Conservation (phyloP, 306 rosid species). For the Elaeagnus macrophylla region DNA sequence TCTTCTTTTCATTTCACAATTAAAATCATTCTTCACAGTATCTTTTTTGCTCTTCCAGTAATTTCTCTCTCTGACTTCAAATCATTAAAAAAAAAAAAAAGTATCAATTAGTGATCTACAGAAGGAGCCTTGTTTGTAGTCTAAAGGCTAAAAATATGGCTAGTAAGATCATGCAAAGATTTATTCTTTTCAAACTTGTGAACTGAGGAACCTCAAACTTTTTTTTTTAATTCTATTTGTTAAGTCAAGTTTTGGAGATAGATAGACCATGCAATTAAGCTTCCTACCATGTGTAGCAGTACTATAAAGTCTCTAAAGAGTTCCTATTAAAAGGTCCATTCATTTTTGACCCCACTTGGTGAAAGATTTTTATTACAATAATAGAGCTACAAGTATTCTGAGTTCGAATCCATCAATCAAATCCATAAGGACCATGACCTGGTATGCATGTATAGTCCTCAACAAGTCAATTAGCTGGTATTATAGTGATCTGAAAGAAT, state of each 20-base stretch:
- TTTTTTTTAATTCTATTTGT: not conserved
- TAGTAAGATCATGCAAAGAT: no score
- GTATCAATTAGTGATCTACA: no score
- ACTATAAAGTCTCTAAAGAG: conserved; percentile 19
- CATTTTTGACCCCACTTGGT: conserved; percentile 68
- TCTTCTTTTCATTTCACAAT: conserved; percentile 24
- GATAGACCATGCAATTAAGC: conserved; percentile 18
- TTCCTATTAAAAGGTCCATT: conserved; percentile 49
- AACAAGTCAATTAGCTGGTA: conserved; percentile 10
- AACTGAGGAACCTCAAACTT: no score
- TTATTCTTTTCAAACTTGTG: no score
- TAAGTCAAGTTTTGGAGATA: not conserved
- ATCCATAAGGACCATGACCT: conserved; percentile 17
- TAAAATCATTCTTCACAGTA: conserved; percentile 28
- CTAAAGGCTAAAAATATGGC: no score
- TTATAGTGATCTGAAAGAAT: not conserved
- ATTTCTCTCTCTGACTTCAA: not conserved
- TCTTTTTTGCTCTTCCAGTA: not conserved
- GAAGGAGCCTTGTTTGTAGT: no score
- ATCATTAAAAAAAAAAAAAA: not conserved
- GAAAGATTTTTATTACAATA: conserved; percentile 36
- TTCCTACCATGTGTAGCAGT: conserved; percentile 40
- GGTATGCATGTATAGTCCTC: conserved; percentile 25
- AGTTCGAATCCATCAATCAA: conserved; percentile 62
- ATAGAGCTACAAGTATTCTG: conserved; percentile 45